A percentile compares a stretch with the other conserved stretches of the same genome.
Evolutionary conservation across 441 rosid genomes (phyloP).

Genomic region (Dalechampia spathulata): DNA sequence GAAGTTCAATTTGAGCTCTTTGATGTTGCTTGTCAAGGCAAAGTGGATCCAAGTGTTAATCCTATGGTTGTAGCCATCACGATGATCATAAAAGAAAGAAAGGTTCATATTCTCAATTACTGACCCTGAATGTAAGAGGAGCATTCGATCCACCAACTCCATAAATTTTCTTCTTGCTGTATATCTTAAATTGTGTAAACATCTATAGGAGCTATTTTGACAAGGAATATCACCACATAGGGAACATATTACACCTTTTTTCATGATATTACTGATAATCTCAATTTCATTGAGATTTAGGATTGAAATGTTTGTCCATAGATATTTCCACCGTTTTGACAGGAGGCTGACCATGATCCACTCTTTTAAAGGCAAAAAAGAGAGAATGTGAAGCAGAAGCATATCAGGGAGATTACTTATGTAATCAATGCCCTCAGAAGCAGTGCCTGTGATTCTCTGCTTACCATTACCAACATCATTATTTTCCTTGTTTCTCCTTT

Average conservation of each 20-base stretch:
- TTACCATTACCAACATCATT: not conserved
- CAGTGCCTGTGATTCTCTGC: not conserved
- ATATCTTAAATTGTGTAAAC: slow-evolving; percentile 1
- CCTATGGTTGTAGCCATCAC: slow-evolving; percentile 3
- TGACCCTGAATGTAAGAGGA: slow-evolving; percentile 17
- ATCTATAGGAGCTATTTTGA: not conserved
- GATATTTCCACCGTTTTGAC: slow-evolving; percentile 15
- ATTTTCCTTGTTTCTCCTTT: not conserved
- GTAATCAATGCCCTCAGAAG: slow-evolving; percentile 5
- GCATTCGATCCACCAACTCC: slow-evolving; percentile 15
- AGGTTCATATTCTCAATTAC: slow-evolving; percentile 10
- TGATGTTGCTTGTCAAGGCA: slow-evolving; percentile 14
- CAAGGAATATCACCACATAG: not conserved
- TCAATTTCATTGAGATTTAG: slow-evolving; percentile 14
- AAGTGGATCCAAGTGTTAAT: slow-evolving; percentile 15
- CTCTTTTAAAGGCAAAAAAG: slow-evolving; percentile 10
- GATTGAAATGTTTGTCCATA: slow-evolving; percentile 14
- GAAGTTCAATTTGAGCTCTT: slow-evolving; percentile 18
- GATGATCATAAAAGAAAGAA: slow-evolving; percentile 5
- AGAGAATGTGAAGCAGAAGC: slow-evolving; percentile 8
- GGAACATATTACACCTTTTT: slow-evolving; percentile 1
- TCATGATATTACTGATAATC: slow-evolving; percentile 4
- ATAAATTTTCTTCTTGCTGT: slow-evolving; percentile 12
- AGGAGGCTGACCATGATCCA: slow-evolving; percentile 14
- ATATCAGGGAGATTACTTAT: slow-evolving; percentile 3